phyloP scores from a whole-genome alignment of 192 early-diverging fungal genomes.

The Linderina pennispora region DNA sequence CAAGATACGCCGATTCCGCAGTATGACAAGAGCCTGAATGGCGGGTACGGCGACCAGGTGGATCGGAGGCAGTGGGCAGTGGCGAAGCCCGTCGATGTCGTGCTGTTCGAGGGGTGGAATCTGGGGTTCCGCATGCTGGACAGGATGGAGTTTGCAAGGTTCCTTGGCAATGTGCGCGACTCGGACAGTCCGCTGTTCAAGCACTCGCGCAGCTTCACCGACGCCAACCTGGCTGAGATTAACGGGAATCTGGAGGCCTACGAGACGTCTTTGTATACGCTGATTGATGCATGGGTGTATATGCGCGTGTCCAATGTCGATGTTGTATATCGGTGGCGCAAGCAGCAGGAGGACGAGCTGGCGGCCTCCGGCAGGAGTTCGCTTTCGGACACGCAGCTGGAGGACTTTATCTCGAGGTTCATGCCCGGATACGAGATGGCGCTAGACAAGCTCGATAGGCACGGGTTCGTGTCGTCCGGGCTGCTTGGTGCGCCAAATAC shows the following conservation, averaged over 20 bases:
- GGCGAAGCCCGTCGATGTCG: conserved; percentile 55
- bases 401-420: conserved; percentile 79
- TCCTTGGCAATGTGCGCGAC: conserved; percentile 10
- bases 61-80: conserved; percentile 53
- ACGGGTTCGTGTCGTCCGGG: conserved; percentile 31
- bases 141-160: conserved; percentile 17
- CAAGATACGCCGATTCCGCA: conserved; percentile 52
- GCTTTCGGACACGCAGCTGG: conserved; percentile 68
- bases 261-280: conserved; percentile 54
- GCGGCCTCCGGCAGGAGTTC: conserved; percentile 37
- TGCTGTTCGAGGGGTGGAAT: conserved; percentile 93
- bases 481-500: conserved; percentile 12
- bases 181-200: conserved; percentile 11
- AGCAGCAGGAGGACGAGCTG: conserved; percentile 72
- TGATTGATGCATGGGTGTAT: conserved; percentile 74
- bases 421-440: conserved; percentile 75
- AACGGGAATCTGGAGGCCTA: conserved; percentile 42
- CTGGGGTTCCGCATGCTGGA: conserved; percentile 73
- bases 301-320: conserved; percentile 54
- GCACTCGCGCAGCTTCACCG: conserved; percentile 32
- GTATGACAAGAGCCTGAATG: conserved; percentile 75
- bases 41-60: conserved; percentile 75
- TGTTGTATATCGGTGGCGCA: conserved; percentile 79
- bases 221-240: conserved; percentile 19
- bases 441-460: conserved; percentile 21